phyloP scores from a whole-genome alignment of 805 yeast genomes.

The Metschnikowia bowlesiae region DNA sequence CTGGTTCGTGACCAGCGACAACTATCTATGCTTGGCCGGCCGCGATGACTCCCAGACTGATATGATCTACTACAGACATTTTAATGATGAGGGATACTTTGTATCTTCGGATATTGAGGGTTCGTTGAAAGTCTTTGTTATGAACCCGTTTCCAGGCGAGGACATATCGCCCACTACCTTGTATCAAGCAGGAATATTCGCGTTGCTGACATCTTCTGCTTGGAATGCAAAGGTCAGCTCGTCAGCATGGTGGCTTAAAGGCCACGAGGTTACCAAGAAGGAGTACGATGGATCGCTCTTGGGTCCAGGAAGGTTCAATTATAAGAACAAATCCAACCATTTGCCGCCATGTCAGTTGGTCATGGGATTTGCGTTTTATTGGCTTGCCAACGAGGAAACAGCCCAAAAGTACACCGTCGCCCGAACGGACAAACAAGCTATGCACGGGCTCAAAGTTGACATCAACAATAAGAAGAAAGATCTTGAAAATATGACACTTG shows the following conservation, averaged over 20 bases:
- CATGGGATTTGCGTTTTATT: constrained; percentile 84
- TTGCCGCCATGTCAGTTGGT: constrained; percentile 80
- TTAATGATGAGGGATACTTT: constrained; percentile 65
- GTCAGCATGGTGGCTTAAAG: constrained; percentile 82
- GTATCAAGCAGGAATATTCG: constrained; percentile 82
- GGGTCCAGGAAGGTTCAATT: constrained; percentile 57
- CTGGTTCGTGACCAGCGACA: constrained; percentile 93
- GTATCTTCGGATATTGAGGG: constrained; percentile 74
- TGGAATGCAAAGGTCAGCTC: constrained; percentile 85
- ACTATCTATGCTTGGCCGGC: constrained; percentile 82
- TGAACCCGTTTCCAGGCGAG: constrained; percentile 69
- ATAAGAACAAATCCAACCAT: constrained; percentile 50
- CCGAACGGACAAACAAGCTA: constrained; percentile 30
- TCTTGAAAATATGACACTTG: constrained; percentile 22
- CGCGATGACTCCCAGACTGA: constrained; percentile 78
- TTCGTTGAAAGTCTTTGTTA: constrained; percentile 70
- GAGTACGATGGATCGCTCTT: constrained; percentile 58
- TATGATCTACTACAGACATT: constrained; percentile 71
- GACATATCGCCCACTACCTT: constrained; percentile 81
- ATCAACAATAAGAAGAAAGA: constrained; percentile 36
- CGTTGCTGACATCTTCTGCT: constrained; percentile 77
- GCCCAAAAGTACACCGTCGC: constrained; percentile 28
- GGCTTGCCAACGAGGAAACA: constrained; percentile 62
- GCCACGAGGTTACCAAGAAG: constrained; percentile 62
- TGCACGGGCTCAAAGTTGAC: constrained; percentile 35